phyloP scores from a whole-genome alignment of 805 yeast genomes.

The Wickerhamiella galacta region DNA sequence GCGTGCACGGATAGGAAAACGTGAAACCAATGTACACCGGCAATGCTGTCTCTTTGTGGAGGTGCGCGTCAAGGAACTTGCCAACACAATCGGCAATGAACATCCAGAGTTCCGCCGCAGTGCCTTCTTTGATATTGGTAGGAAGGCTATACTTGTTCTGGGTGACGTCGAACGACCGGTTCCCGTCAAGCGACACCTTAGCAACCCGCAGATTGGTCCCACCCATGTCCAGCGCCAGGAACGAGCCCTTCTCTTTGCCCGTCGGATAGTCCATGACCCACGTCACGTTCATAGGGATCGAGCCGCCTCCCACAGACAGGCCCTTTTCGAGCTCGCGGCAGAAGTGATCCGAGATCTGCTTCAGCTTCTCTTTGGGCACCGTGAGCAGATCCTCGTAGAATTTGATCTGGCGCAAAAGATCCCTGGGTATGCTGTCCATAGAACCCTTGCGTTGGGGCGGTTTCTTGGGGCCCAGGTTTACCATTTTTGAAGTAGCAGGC shows the following conservation, averaged over 20 bases:
- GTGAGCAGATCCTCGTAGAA: conserved; percentile 45
- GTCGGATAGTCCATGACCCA: conserved; percentile 93
- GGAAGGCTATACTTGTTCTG: conserved; percentile 82
- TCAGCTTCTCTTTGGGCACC: conserved; percentile 42
- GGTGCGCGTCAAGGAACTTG: conserved; percentile 53
- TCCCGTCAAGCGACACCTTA: conserved; percentile 67
- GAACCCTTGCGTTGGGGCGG: conserved; percentile 68
- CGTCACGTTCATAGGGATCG: conserved; percentile 92
- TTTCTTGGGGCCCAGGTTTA: conserved; percentile 67
- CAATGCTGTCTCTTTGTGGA: conserved; percentile 37
- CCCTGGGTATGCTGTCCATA: conserved; percentile 49
- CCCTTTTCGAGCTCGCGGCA: conserved; percentile 70
- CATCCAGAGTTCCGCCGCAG: conserved; percentile 56
- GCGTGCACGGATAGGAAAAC: conserved; percentile 69
- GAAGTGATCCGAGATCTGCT: conserved; percentile 57
- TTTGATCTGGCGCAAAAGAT: conserved; percentile 39
- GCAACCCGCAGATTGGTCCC: conserved; percentile 95
- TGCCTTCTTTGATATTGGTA: conserved; percentile 57
- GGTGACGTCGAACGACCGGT: conserved; percentile 65
- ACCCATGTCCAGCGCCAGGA: conserved; percentile 87
- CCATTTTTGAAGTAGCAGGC: conserved; percentile 32
- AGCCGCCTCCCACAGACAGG: conserved; percentile 44
- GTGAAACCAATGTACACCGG: conserved; percentile 82
- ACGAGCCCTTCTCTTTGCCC: conserved; percentile 81
- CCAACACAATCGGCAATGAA: conserved; percentile 74